These are phyloP conservation scores for Jacaranda mimosifolia DNA, from an alignment of 257 asterid species.

Conservation along the genomic window DNA sequence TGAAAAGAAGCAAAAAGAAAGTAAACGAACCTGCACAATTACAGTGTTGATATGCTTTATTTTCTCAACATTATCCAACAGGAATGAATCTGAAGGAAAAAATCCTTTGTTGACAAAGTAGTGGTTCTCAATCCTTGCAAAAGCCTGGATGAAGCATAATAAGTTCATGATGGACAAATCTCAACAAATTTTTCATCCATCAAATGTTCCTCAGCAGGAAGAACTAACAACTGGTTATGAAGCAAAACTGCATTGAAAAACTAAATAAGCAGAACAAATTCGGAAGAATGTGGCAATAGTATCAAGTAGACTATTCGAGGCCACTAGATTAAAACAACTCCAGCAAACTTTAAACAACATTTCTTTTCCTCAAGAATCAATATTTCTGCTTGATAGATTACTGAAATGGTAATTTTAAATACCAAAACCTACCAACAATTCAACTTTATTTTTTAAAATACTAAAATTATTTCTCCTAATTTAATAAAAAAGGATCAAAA, in stretches of 20 bases:
- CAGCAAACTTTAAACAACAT: slow-evolving; percentile 17
- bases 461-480: not conserved
- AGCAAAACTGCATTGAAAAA: not conserved
- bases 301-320: not conserved
- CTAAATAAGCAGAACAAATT: not conserved
- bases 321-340: not conserved
- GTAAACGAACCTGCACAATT: slow-evolving; percentile 83
- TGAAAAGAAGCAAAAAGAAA: not conserved
- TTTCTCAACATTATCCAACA: slow-evolving; percentile 89
- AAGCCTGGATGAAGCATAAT: slow-evolving; percentile 67
- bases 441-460: not conserved
- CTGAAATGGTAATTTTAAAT: not conserved
- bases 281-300: not conserved
- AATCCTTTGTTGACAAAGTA: slow-evolving; percentile 94
- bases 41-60: slow-evolving; percentile 80
- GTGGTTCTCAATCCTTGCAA: slow-evolving; percentile 98
- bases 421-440: not conserved
- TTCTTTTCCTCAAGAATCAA: not conserved
- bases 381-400: slow-evolving; percentile 10
- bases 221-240: slow-evolving; percentile 4
- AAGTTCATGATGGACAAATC: slow-evolving; percentile 19
- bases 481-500: not conserved
- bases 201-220: slow-evolving; percentile 27
- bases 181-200: not conserved
- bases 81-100: slow-evolving; percentile 75